Evolutionary conservation across 2,329 filamentous ascomycete species (phyloP).

Genomic region (Fusarium sp.): DNA sequence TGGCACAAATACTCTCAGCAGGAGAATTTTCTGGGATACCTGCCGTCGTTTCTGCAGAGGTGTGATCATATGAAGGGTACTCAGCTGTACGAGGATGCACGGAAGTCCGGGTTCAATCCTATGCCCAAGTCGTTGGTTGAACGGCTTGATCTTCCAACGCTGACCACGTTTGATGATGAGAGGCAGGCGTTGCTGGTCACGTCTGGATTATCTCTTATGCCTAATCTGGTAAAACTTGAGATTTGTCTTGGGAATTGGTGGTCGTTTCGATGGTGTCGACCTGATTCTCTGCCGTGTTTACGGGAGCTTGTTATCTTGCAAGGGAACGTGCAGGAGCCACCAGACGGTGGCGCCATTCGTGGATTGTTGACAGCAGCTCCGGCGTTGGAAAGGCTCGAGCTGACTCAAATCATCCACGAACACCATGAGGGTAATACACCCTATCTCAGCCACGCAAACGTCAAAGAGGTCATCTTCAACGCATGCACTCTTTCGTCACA

Average conservation of each 20-base stretch:
- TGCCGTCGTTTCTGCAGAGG: not conserved
- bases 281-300: not conserved
- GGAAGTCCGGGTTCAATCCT: not conserved
- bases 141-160: not conserved
- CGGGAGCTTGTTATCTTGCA: not conserved
- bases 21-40: not conserved
- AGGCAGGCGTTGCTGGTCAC: not conserved
- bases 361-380: not conserved
- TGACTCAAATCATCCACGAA: not conserved
- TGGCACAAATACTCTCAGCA: not conserved
- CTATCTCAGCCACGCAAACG: not conserved
- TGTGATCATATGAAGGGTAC: not conserved
- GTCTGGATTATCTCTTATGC: not conserved
- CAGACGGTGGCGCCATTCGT: fast-evolving
- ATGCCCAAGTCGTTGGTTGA: not conserved
- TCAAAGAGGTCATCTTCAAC: not conserved
- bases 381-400: not conserved
- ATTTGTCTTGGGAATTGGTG: fast-evolving
- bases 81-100: not conserved
- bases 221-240: not conserved
- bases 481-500: fast-evolving
- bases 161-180: not conserved
- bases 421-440: no score
- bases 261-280: not conserved
- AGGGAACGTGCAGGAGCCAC: fast-evolving